These are phyloP conservation scores for Fraxinus ornus DNA, from an alignment of 305 asterid genomes.

Conservation along the genomic window DNA sequence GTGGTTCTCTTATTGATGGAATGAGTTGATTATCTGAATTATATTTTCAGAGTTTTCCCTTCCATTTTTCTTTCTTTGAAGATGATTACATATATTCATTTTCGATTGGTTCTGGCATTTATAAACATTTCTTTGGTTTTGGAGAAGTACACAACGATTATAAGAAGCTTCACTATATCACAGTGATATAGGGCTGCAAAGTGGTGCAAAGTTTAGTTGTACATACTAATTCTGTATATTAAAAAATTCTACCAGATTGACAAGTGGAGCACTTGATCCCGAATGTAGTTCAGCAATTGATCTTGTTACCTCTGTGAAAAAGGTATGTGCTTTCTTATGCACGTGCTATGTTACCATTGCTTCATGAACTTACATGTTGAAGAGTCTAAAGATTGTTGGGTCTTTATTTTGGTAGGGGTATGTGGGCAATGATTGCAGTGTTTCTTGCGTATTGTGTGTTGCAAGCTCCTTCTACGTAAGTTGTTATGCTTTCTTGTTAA, in stretches of 20 bases:
- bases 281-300: conserved; percentile 59
- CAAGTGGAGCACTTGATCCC: conserved; percentile 91
- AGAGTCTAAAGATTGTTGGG: background rate
- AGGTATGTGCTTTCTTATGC: conserved; percentile 43
- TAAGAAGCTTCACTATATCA: conserved; percentile 8
- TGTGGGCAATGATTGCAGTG: conserved; percentile 94
- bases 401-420: conserved; percentile 54
- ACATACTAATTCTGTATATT: conserved; percentile 15
- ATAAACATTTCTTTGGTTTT: background rate
- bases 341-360: background rate
- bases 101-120: background rate
- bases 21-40: conserved; percentile 15
- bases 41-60: background rate
- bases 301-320: conserved; percentile 68
- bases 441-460: conserved; percentile 90
- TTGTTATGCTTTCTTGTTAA: conserved; percentile 13
- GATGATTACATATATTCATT: conserved; percentile 3
- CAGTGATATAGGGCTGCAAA: background rate
- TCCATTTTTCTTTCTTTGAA: background rate
- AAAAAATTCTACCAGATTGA: conserved; percentile 60
- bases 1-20: conserved; percentile 10
- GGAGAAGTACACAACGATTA: background rate
- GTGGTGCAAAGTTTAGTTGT: background rate
- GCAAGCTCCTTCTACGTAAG: conserved; percentile 98
- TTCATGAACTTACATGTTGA: background rate